These are phyloP conservation scores for Mayamaea pseudoterrestris DNA, from an alignment of 108 stramenopile species.

Conservation along the genomic window DNA sequence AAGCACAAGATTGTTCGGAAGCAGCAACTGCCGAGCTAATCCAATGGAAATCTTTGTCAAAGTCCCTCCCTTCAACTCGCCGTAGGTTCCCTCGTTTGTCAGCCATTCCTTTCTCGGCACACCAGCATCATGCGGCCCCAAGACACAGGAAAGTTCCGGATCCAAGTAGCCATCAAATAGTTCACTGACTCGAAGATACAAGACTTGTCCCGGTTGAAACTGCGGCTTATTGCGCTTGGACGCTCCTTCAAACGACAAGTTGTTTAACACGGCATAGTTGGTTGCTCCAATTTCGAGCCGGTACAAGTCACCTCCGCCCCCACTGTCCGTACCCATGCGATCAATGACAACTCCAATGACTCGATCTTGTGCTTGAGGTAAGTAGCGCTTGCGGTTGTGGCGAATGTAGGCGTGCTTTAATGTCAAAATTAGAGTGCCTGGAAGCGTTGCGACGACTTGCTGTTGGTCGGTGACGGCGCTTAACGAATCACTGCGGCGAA, in stretches of 20 bases:
- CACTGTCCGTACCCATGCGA: constrained; percentile 44
- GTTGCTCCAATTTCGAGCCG: constrained; percentile 66
- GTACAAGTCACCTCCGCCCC: constrained; percentile 57
- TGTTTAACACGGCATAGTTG: constrained; percentile 45
- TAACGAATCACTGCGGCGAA: constrained; percentile 8
- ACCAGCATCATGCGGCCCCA: constrained; percentile 52
- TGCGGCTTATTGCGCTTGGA: constrained; percentile 74
- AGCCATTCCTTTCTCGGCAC: constrained; percentile 73
- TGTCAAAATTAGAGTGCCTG: constrained; percentile 14
- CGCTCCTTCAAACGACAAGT: constrained; percentile 66
- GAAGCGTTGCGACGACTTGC: constrained; percentile 23
- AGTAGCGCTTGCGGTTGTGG: constrained; percentile 29
- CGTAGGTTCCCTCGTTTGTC: constrained; percentile 76
- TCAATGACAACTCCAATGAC: constrained; percentile 77
- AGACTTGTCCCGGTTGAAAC: constrained; percentile 41
- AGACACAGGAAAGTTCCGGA: constrained; percentile 50
- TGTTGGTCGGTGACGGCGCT: too few species aligned
- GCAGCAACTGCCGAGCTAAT: constrained; percentile 55
- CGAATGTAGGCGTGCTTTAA: constrained; percentile 20
- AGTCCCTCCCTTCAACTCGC: constrained; percentile 59
- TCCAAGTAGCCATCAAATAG: constrained; percentile 34
- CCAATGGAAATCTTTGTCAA: constrained; percentile 43
- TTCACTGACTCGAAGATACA: constrained; percentile 54
- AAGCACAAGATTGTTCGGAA: constrained; percentile 47
- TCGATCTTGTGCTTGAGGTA: constrained; percentile 48